These are phyloP conservation scores for Daldinia caldariorum DNA, from an alignment of 495 filamentous ascomycete species.

Conservation along the genomic window DNA sequence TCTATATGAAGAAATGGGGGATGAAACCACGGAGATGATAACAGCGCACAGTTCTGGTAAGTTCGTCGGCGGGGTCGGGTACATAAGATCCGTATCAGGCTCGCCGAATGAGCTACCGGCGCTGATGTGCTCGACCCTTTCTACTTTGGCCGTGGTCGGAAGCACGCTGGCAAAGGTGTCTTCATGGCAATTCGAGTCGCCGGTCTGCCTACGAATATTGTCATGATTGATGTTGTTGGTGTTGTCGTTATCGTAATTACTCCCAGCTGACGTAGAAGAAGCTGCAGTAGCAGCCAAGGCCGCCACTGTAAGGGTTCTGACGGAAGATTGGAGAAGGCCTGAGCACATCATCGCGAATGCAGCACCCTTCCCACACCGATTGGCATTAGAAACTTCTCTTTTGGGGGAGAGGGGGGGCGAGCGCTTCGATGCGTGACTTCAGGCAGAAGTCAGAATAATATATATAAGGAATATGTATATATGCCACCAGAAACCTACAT, in stretches of 20 bases:
- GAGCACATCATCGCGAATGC: slow-evolving; percentile 37
- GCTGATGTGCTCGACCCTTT: slow-evolving; percentile 46
- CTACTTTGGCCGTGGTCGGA: slow-evolving; percentile 44
- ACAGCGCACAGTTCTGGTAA: slow-evolving; percentile 62
- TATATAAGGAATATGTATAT: slow-evolving; percentile 5
- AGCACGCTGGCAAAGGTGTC: slow-evolving; percentile 41
- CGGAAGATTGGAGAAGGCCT: slow-evolving; percentile 33
- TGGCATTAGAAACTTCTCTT: slow-evolving; percentile 29
- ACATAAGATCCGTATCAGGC: slow-evolving; percentile 51
- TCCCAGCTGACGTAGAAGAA: slow-evolving; percentile 18
- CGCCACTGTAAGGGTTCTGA: slow-evolving; percentile 24
- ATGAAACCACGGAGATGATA: slow-evolving; percentile 57
- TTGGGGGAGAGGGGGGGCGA: slow-evolving; percentile 13
- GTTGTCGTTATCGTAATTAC: not conserved
- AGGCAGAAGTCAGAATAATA: slow-evolving; percentile 38
- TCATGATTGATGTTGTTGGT: not conserved
- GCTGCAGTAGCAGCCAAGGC: slow-evolving; percentile 14
- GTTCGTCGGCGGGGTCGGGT: slow-evolving; percentile 56
- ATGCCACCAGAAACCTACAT: slow-evolving; percentile 14
- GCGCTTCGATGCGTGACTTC: slow-evolving; percentile 13
- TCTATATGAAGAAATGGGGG: slow-evolving; percentile 54
- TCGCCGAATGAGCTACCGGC: slow-evolving; percentile 52
- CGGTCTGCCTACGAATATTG: slow-evolving; percentile 13
- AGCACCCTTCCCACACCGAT: slow-evolving; percentile 29
- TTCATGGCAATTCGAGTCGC: slow-evolving; percentile 33